phyloP scores from a whole-genome alignment of 139 green algal species.

The Chlorella sp. region DNA sequence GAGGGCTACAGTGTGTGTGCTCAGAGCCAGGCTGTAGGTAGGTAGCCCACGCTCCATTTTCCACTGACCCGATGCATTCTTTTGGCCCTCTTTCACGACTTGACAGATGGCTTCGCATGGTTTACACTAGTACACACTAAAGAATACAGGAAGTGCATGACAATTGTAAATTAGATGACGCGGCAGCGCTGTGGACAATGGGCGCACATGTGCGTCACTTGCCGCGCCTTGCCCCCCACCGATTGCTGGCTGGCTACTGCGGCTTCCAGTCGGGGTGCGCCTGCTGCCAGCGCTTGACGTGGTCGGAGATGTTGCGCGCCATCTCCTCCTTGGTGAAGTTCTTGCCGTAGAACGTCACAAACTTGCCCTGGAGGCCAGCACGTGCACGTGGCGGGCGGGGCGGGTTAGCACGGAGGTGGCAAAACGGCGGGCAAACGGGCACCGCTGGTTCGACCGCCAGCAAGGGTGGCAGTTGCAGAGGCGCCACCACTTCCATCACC shows the following conservation, averaged over 20 bases:
- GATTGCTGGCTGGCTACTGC: background rate
- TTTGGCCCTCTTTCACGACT: background rate
- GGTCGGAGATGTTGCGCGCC: conserved; percentile 14
- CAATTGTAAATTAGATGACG: background rate
- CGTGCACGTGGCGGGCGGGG: too few species aligned
- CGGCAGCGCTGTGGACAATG: too few species aligned
- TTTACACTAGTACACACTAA: background rate
- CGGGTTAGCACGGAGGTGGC: too few species aligned
- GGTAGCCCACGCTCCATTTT: background rate
- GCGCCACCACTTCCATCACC: too few species aligned
- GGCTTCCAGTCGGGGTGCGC: conserved; percentile 7
- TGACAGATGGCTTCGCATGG: too few species aligned
- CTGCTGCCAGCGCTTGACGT: conserved; percentile 21
- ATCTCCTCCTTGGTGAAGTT: conserved; percentile 62
- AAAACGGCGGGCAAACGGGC: too few species aligned
- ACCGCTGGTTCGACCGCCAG: too few species aligned
- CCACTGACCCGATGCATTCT: background rate
- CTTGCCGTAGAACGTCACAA: conserved; percentile 94
- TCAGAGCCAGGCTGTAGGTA: too few species aligned
- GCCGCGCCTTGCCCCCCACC: too few species aligned
- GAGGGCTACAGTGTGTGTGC: background rate
- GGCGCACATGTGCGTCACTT: too few species aligned
- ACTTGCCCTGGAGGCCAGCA: conserved; percentile 63
- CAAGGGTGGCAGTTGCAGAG: too few species aligned
- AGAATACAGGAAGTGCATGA: background rate